These are phyloP conservation scores for Neckera pumila DNA, from an alignment of 225 moss, liverwort and hornwort species.

Conservation along the genomic window DNA sequence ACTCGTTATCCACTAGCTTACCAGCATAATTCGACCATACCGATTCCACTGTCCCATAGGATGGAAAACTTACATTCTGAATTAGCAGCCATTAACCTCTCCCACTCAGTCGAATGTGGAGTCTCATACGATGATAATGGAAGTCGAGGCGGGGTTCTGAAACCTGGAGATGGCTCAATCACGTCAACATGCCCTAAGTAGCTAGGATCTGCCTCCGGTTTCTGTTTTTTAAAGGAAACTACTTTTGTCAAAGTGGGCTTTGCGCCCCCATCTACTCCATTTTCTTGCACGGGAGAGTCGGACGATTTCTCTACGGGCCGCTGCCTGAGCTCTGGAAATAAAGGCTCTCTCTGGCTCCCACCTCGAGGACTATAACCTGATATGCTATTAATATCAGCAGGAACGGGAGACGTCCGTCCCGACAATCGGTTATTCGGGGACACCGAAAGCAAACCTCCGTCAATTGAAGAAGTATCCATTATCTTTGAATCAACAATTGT, in stretches of 20 bases:
- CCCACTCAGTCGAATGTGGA: constrained; percentile 87
- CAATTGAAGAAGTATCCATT: neutral
- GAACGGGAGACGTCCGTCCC: constrained; percentile 8
- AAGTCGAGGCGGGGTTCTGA: constrained; percentile 19
- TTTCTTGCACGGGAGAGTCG: constrained; percentile 27
- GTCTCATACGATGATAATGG: constrained; percentile 34
- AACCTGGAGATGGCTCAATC: constrained; percentile 23
- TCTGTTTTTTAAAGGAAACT: constrained; percentile 32
- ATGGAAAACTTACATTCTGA: constrained; percentile 48
- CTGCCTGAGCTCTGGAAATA: constrained; percentile 66
- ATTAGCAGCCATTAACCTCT: constrained; percentile 72
- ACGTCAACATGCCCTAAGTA: constrained; percentile 42
- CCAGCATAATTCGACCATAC: neutral
- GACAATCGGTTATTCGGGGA: constrained; percentile 8
- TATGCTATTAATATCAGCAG: neutral
- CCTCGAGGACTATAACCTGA: constrained; percentile 19
- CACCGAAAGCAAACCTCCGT: neutral
- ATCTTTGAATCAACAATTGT: neutral
- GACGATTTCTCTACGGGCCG: constrained; percentile 39
- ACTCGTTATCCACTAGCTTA: neutral
- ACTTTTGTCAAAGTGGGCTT: constrained; percentile 10
- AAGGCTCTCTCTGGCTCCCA: constrained; percentile 43
- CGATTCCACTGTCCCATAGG: neutral
- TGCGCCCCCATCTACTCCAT: constrained; percentile 16
- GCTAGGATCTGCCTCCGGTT: constrained; percentile 25